A percentile compares a stretch with the other conserved stretches of the same genome.
phyloP scores from a whole-genome alignment of 169 alveolate genomes.

The Plasmodium berghei region DNA sequence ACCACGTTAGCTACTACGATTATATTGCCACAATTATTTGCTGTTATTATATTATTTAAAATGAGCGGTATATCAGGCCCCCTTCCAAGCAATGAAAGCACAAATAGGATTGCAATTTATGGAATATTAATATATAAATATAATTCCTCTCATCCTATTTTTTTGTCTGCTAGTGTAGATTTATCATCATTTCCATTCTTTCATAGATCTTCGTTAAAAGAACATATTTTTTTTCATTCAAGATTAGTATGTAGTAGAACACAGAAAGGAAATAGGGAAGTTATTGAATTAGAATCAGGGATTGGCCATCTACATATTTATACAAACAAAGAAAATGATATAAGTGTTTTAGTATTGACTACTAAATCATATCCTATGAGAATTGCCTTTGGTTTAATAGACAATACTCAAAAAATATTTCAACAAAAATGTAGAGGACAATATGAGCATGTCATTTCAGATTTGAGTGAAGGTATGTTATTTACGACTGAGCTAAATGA shows the following conservation, averaged over 20 bases:
- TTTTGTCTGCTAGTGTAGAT: slow-evolving; percentile 59
- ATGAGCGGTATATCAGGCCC: slow-evolving; percentile 38
- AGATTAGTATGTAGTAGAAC: slow-evolving; percentile 89
- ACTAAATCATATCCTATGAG: slow-evolving; percentile 87
- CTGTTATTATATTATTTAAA: not conserved
- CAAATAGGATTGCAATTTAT: slow-evolving; percentile 59
- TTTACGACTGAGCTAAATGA: slow-evolving; percentile 87
- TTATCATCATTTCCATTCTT: slow-evolving; percentile 76
- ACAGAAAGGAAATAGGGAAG: slow-evolving; percentile 89
- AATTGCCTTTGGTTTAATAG: slow-evolving; percentile 86
- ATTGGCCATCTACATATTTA: slow-evolving; percentile 85
- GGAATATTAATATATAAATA: slow-evolving; percentile 52
- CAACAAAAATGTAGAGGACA: slow-evolving; percentile 22
- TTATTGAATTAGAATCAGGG: slow-evolving; percentile 89
- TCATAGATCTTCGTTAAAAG: slow-evolving; percentile 87
- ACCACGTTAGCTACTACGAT: no score
- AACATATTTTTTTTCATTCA: slow-evolving; percentile 85
- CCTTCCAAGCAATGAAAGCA: slow-evolving; percentile 31
- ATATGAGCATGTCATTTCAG: slow-evolving; percentile 51
- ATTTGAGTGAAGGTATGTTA: slow-evolving; percentile 81
- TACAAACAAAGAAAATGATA: slow-evolving; percentile 31
- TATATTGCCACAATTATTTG: no score
- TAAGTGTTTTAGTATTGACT: slow-evolving; percentile 80
- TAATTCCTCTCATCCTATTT: slow-evolving; percentile 45
- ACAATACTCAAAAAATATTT: slow-evolving; percentile 60